Conservation (phyloP, 768 basidiomycete genomes). For the Kockovaella imperatae region DNA sequence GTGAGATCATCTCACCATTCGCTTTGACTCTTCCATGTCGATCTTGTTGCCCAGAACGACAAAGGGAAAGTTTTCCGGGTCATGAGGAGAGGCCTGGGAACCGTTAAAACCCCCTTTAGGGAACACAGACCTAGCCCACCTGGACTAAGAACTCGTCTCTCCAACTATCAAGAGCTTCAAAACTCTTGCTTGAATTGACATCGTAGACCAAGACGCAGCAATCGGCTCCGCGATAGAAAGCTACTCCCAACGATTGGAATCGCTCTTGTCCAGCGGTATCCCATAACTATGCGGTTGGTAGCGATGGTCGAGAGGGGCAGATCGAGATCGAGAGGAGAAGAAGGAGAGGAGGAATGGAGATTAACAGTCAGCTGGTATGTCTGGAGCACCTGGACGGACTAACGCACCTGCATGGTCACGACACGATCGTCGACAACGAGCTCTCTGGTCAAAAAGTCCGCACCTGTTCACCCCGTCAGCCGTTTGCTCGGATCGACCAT, state of each 20-base stretch:
- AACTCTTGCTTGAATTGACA: constrained; percentile 96
- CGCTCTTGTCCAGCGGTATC: constrained; percentile 99
- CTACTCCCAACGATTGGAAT: constrained; percentile 97
- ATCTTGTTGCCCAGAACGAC: constrained; percentile 99
- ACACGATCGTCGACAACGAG: constrained; percentile 96
- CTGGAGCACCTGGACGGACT: neutral
- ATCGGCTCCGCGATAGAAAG: constrained; percentile 97
- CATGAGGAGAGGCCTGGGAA: constrained; percentile 85
- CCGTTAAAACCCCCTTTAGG: neutral
- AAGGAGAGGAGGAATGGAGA: neutral
- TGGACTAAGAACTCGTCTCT: constrained; percentile 94
- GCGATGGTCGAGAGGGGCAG: neutral
- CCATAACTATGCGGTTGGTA: constrained; percentile 64
- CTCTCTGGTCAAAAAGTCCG: constrained; percentile 75
- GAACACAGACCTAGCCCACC: constrained; percentile 27
- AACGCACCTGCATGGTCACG: constrained; percentile 91
- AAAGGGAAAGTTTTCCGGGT: constrained; percentile 99
- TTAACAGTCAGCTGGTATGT: neutral
- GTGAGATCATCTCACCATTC: constrained; percentile 63
- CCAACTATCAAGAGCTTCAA: constrained; percentile 98
- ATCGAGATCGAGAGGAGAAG: neutral
- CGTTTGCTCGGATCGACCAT: neutral
- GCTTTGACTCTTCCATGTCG: constrained; percentile 96
- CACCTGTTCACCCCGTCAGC: constrained; percentile 18
- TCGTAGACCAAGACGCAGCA: constrained; percentile 99